A percentile compares a stretch with the other conserved stretches of the same genome.
Evolutionary conservation across 192 early-diverging fungal genomes (phyloP).

Genomic region (Coemansia sp.): DNA sequence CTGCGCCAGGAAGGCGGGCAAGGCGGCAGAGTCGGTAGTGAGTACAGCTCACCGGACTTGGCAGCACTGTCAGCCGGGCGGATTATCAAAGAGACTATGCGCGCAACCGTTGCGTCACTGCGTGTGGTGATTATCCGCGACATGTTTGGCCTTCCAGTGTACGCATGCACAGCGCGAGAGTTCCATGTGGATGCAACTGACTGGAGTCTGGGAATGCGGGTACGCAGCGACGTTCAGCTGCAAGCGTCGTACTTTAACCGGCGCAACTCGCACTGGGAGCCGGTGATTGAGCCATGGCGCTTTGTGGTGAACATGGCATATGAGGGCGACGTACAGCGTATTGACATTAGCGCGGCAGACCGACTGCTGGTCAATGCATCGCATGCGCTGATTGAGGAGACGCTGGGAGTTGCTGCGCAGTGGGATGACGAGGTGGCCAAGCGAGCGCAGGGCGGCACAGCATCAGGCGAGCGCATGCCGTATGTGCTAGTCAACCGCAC

Average conservation of each 20-base stretch:
- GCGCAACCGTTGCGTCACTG: slow-evolving; percentile 39
- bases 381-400: slow-evolving; percentile 76
- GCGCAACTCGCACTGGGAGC: slow-evolving; percentile 98
- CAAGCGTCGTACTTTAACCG: slow-evolving; percentile 94
- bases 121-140: slow-evolving; percentile 88
- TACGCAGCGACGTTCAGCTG: slow-evolving; percentile 68
- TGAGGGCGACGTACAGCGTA: slow-evolving; percentile 21
- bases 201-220: slow-evolving; percentile 74
- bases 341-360: slow-evolving; percentile 71
- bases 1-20: not conserved
- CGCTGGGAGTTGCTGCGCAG: slow-evolving; percentile 59
- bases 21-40: not conserved
- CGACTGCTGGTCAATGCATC: slow-evolving; percentile 84
- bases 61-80: slow-evolving; percentile 5
- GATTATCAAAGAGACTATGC: slow-evolving; percentile 51
- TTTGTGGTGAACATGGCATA: slow-evolving; percentile 58
- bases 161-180: slow-evolving; percentile 79
- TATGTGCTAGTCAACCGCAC: slow-evolving; percentile 90
- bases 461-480: slow-evolving; percentile 60
- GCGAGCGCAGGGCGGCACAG: slow-evolving; percentile 5
- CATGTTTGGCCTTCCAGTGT: slow-evolving; percentile 88
- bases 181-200: slow-evolving; percentile 77
- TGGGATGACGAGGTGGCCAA: slow-evolving; percentile 47
- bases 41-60: slow-evolving; percentile 3
- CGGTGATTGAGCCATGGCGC: slow-evolving; percentile 88